A percentile compares a stretch with the other conserved stretches of the same genome.
Conservation (phyloP, 768 basidiomycete species). For the Leucosporidium creatinivorum region DNA sequence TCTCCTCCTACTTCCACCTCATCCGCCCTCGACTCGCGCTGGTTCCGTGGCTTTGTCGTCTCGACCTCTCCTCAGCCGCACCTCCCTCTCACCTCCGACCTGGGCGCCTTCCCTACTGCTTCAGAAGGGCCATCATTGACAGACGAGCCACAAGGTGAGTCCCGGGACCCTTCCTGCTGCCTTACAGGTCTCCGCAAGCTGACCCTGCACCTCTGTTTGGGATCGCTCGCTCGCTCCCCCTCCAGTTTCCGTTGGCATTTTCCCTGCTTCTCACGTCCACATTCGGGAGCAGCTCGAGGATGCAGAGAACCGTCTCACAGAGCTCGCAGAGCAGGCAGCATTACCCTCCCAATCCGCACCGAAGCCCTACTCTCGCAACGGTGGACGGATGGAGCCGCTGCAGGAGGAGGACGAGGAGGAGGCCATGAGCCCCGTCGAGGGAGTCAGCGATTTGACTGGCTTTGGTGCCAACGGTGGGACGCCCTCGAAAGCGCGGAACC, state of each 20-base stretch:
- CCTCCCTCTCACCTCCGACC: constrained; percentile 11
- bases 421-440: constrained; percentile 1
- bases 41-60: constrained; percentile 84
- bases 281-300: constrained; percentile 36
- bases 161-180: too few species aligned
- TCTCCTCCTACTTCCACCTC: not conserved
- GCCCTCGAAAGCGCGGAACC: constrained; percentile 13
- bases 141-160: constrained; percentile 19
- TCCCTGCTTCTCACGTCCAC: constrained; percentile 36
- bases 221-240: not conserved
- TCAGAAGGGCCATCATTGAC: constrained; percentile 12
- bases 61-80: constrained; percentile 19
- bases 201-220: not conserved
- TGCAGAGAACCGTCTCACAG: constrained; percentile 22
- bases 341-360: not conserved
- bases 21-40: constrained; percentile 49
- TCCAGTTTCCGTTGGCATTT: constrained; percentile 37
- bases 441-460: not conserved
- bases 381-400: constrained; percentile 30
- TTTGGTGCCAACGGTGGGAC: not conserved
- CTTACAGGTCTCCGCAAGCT: not conserved
- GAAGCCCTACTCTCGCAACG: not conserved
- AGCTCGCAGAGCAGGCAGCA: not conserved
- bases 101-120: constrained; percentile 55
- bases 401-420: constrained; percentile 36